A percentile compares a stretch with the other conserved stretches of the same genome.
phyloP scores from a whole-genome alignment of 768 basidiomycete species.

The Lentinula edodes region DNA sequence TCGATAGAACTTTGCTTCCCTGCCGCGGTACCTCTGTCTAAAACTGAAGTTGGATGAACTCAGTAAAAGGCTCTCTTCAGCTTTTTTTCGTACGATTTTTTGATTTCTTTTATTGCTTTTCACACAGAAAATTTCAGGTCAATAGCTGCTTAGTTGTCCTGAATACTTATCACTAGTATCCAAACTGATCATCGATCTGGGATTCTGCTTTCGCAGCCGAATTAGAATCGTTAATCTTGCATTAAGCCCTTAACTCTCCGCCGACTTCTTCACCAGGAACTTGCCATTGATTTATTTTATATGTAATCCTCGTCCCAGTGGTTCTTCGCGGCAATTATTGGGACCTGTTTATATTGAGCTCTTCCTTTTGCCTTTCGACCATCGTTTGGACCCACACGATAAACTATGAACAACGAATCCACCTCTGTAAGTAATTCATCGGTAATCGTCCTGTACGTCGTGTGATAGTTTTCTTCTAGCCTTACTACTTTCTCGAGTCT shows the following conservation, averaged over 20 bases:
- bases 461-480: neutral
- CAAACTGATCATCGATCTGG: neutral
- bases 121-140: too few species aligned
- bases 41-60: neutral
- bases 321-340: neutral
- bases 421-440: neutral
- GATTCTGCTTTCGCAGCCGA: neutral
- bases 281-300: neutral
- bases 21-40: neutral
- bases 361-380: neutral
- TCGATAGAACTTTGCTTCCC: neutral
- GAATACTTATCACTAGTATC: neutral
- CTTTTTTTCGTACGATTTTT: neutral
- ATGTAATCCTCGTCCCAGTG: neutral
- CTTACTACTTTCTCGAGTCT: neutral
- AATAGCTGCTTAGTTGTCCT: neutral
- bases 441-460: neutral
- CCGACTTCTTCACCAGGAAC: conserved; percentile 3
- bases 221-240: neutral
- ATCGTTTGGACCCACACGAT: neutral
- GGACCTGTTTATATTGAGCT: neutral
- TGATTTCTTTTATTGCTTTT: too few species aligned
- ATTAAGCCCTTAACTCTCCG: neutral
- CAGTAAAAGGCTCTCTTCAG: neutral
- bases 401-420: neutral